phyloP scores from a whole-genome alignment of 345 rosid species.

The Sonneratia caseolaris region DNA sequence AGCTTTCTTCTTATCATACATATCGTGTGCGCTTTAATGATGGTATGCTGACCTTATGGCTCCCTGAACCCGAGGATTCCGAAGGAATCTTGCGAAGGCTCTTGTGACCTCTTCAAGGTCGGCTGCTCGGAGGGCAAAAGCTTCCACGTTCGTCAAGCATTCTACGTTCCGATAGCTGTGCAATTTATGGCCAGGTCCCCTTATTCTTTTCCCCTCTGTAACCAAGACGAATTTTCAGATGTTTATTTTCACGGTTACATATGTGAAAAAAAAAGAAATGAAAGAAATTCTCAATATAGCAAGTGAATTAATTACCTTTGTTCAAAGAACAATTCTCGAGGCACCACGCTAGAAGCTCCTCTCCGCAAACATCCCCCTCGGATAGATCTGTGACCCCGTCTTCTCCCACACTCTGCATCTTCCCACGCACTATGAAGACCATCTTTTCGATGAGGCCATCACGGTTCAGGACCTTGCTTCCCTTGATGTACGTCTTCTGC shows the following conservation, averaged over 20 bases:
- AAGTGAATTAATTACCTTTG: constrained; percentile 32
- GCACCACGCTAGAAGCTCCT: constrained; percentile 88
- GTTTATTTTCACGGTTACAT: not conserved
- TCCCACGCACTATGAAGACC: constrained; percentile 83
- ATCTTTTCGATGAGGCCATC: constrained; percentile 65
- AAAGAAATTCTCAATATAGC: not conserved
- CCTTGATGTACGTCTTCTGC: constrained; percentile 57
- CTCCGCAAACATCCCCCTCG: constrained; percentile 78
- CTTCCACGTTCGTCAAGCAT: constrained; percentile 75
- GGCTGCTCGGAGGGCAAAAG: constrained; percentile 66
- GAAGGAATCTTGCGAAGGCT: constrained; percentile 47
- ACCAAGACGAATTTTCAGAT: constrained; percentile 1
- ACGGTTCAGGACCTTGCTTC: constrained; percentile 44
- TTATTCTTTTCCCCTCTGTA: constrained; percentile 51
- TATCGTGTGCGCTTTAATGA: not conserved
- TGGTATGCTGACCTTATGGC: constrained; percentile 52
- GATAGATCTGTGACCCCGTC: constrained; percentile 36
- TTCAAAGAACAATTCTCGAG: constrained; percentile 63
- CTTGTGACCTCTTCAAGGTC: constrained; percentile 83
- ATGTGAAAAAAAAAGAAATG: not conserved
- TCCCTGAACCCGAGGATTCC: constrained; percentile 65
- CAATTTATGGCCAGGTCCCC: constrained; percentile 32
- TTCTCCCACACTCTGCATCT: constrained; percentile 57
- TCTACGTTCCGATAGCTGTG: constrained; percentile 47
- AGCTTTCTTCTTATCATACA: not conserved